Evolutionary conservation across 768 basidiomycete genomes (phyloP).

Genomic region (Naematelia encephala): DNA sequence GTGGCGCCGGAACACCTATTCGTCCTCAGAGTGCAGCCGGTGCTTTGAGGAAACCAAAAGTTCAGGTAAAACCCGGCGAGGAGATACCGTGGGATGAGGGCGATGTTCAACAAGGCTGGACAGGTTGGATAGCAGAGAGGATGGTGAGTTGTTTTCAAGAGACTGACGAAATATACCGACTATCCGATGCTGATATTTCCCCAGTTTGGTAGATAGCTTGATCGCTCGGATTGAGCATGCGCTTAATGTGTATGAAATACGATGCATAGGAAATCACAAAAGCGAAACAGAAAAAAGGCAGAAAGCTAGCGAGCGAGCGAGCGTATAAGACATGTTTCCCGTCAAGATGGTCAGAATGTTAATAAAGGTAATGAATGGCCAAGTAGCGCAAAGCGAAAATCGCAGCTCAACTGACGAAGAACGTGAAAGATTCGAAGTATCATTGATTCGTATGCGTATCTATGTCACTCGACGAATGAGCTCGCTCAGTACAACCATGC

Average conservation of each 20-base stretch:
- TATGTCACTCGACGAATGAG: too few relatives aligned
- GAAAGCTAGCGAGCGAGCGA: background rate
- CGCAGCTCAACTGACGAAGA: too few relatives aligned
- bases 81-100: constrained; percentile 4
- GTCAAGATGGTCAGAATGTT: background rate
- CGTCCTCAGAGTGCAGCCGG: background rate
- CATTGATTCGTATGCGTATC: too few relatives aligned
- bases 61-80: constrained; percentile 6
- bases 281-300: background rate
- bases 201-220: background rate
- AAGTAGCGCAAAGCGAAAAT: background rate
- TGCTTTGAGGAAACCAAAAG: background rate
- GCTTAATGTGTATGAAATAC: background rate
- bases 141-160: constrained; percentile 10
- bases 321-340: too few relatives aligned
- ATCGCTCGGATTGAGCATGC: too few relatives aligned
- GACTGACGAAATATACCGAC: too few relatives aligned
- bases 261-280: background rate
- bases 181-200: background rate
- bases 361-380: background rate
- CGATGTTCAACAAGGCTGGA: constrained; percentile 11
- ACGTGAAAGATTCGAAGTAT: too few relatives aligned
- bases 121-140: constrained; percentile 16
- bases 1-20: constrained; percentile 13
- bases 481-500: too few relatives aligned